Base-by-base conservation (phyloP, 1,139 yeast genomes). In the Pichia sp. region DNA sequence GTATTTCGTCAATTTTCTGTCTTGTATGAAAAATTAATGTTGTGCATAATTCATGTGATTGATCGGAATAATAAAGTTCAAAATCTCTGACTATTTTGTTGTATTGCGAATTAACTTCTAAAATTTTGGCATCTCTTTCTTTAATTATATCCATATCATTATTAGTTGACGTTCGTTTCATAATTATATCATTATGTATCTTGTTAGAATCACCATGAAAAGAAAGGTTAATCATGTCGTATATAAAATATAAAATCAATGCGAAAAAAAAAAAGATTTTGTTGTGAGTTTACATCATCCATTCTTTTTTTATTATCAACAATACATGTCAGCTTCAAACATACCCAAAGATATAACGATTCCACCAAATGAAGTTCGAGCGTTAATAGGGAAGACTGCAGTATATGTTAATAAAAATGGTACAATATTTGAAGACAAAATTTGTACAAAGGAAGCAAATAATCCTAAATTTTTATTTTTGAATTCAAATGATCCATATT, bases 361-460 rank as follows among this genome's bases (percentile, higher is more conserved):
- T 4, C 90, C 90, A 0, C 87, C 88, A 1, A 74, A 73, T 2
- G 81, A 81, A 28, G 66, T 81, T 7, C 71, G 78, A 59, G 74
- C 73, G 30, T 75, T 81, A 10, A 83, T 90, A 18, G 84, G 80
- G 51, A 87, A 85, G 63, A 87, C 96, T 0, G 87, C 85, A 1
- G 79, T 73, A 3, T 88, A 84, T 62, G 88, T 90, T 13, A 62
- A 71, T 34, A 75, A 87, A 58, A 86, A 87, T 63, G 96, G 96
- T 0, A 65, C 62, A 38, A 68, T 73, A 11, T 87, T 89, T 67
- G 95, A 84, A 60, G 73, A 74, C 7, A 72, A 88, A 53, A 75
- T 89, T 50, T 70, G 69, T 33, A 70, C 71, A 45, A 70, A 70
- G 39, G 82, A 79, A 55, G 66, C 70, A 36, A 68, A 69, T 28